These are phyloP conservation scores for Sclerotinia borealis DNA, from an alignment of 2,329 filamentous ascomycete species.

Conservation along the genomic window DNA sequence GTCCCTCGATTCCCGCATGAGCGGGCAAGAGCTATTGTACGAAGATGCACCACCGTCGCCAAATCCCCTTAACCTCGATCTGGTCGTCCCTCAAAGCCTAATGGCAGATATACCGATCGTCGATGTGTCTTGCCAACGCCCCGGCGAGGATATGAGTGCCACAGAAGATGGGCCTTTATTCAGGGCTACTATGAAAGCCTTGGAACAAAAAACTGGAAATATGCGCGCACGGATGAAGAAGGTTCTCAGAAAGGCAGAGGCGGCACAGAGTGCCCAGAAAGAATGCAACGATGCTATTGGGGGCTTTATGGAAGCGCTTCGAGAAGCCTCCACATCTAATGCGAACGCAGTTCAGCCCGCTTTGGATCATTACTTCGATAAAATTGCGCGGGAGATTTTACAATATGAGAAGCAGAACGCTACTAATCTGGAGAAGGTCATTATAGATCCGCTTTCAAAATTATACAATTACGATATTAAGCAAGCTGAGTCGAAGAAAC, in stretches of 20 bases:
- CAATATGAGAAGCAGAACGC: constrained; percentile 82
- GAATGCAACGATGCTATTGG: constrained; percentile 81
- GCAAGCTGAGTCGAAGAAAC: constrained; percentile 91
- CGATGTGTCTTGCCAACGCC: constrained; percentile 79
- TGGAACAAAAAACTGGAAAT: constrained; percentile 93
- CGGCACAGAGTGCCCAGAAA: constrained; percentile 71
- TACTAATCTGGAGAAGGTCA: constrained; percentile 77
- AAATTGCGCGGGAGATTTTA: constrained; percentile 86
- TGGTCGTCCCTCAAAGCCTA: constrained; percentile 10
- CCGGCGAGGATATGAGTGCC: constrained; percentile 75
- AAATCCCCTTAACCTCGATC: constrained; percentile 37
- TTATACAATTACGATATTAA: constrained; percentile 96
- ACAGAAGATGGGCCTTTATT: constrained; percentile 93
- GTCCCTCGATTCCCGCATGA: constrained; percentile 77
- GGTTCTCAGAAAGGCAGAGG: constrained; percentile 88
- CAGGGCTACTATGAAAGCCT: constrained; percentile 88
- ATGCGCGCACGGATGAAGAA: constrained; percentile 96
- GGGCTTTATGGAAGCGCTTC: constrained; percentile 77
- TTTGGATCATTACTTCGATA: constrained; percentile 96
- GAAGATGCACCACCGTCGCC: constrained; percentile 55
- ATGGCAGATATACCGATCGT: constrained; percentile 57
- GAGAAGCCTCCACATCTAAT: constrained; percentile 84
- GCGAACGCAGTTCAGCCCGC: constrained; percentile 95
- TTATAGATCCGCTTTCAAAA: constrained; percentile 89
- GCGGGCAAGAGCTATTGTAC: constrained; percentile 53